Evolutionary conservation across 169 alveolate species (phyloP).

Genomic region (Plasmodium gallinaceum): DNA sequence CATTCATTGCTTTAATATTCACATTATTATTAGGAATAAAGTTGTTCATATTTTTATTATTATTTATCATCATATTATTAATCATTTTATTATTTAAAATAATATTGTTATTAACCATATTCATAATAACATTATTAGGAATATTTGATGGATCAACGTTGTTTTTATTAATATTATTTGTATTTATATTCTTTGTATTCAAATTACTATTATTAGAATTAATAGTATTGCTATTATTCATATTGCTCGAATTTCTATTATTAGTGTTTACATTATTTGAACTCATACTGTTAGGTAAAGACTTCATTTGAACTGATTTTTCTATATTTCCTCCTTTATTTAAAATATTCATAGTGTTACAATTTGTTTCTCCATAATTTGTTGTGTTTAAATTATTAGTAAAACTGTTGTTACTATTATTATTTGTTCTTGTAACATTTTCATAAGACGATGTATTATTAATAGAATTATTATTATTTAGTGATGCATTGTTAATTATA

Average conservation of each 20-base stretch:
- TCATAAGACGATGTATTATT: background rate
- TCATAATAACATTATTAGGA: constrained; percentile 23
- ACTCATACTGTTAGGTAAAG: constrained; percentile 20
- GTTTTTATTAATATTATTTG: background rate
- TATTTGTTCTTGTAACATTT: background rate
- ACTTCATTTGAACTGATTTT: constrained; percentile 19
- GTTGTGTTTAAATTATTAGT: background rate
- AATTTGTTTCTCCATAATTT: constrained; percentile 31
- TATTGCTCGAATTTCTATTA: background rate
- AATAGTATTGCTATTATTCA: background rate
- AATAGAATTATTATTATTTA: background rate
- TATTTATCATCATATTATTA: constrained; percentile 16
- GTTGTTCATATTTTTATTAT: background rate
- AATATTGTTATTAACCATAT: constrained; percentile 25
- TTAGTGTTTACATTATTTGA: constrained; percentile 10
- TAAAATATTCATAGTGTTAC: background rate
- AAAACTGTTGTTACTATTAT: background rate
- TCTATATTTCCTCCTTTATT: constrained; percentile 31
- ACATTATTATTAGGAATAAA: background rate
- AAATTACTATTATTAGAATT: background rate
- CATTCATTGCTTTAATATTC: constrained; percentile 27
- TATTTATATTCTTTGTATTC: background rate
- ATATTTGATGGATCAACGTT: background rate
- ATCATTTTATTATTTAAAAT: constrained; percentile 6
- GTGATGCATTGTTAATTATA: background rate